Base-by-base conservation (phyloP, 441 rosid genomes). In the Heliophila coronopifolia region DNA sequence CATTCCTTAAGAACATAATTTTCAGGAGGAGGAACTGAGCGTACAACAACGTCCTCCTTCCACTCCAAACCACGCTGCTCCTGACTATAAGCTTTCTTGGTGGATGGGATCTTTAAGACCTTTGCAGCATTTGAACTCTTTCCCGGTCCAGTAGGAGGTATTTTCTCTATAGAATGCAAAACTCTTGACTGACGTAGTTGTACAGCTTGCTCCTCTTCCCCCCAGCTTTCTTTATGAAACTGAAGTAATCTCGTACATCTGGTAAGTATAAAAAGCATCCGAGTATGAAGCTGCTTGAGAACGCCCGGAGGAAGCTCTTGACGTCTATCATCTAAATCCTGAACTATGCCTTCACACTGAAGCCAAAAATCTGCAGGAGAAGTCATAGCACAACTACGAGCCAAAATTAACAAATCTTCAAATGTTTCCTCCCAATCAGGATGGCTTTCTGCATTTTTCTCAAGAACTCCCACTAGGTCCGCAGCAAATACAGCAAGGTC, bases 361-460 rank as follows among this genome's bases (percentile, higher is more conserved):
- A 87, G 95, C 98, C 98, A 92, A 72, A 92, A 92, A 58, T 92
- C 96, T 61, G 82, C 83, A 47, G 98, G 81, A 20, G 79, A 71
- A 45, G 86, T 76, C 96, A 92, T 78, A 56, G 91, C 94, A 74
- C 98, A 92, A 58, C 94, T 77, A 42, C 98, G 83, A 73, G 98
- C 98, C 73, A 87, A 69, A 73, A 92, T 68, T 71, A 92, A 59
- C 70, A 92, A 70, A 65, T 92, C 98, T 74, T 92, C 98, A 42
- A 92, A 83, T 12, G 96, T 81, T 77, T 92, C 96, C 73, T 92
- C 94, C 95, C 91, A 85, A 58, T 87, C 96, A 46, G 96, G 96
- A 68, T 92, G 96, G 66, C 72, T 81, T 61, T 87, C 96, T 34
- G 92, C 86, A 83, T 83, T 88, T 69, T 85, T 92, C 61, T 85